Conservation (phyloP, 2,329 filamentous ascomycete species). For the Parafenestella ontariensis region DNA sequence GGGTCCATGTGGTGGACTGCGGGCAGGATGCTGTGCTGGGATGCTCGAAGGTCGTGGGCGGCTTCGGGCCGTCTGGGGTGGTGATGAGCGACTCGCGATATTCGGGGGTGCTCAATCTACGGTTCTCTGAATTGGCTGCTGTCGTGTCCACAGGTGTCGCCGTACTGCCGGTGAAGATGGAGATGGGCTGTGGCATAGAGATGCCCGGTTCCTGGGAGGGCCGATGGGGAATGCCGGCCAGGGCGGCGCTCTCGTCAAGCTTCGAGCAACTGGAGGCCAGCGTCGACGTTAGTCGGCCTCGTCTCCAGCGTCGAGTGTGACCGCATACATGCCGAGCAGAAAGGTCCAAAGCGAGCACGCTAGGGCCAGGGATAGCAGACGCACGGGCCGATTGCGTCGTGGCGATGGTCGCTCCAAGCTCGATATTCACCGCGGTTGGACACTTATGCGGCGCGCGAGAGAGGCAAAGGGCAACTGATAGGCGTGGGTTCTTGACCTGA, state of each 20-base stretch:
- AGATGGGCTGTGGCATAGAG: slow-evolving; percentile 21
- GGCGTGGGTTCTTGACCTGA: too few species aligned
- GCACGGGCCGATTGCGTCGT: too few species aligned
- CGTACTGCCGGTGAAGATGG: slow-evolving; percentile 26
- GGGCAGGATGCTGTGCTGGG: slow-evolving; percentile 1
- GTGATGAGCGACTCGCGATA: slow-evolving; percentile 3
- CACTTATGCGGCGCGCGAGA: too few species aligned
- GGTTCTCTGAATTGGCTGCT: slow-evolving; percentile 6
- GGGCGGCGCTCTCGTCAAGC: slow-evolving; percentile 18
- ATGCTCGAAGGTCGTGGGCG: slow-evolving; percentile 5
- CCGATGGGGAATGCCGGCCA: slow-evolving; percentile 15
- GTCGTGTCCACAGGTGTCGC: slow-evolving; percentile 13
- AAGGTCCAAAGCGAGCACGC: background rate
- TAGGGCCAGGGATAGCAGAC: too few species aligned
- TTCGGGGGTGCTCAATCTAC: background rate
- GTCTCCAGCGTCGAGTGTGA: slow-evolving; percentile 1
- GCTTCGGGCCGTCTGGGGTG: background rate
- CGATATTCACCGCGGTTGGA: too few species aligned
- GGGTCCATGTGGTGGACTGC: slow-evolving; percentile 24
- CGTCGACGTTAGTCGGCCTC: slow-evolving; percentile 4
- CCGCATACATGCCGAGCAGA: background rate
- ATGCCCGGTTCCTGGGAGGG: slow-evolving; percentile 3
- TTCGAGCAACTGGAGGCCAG: slow-evolving; percentile 13
- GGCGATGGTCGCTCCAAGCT: too few species aligned
- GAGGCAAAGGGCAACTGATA: too few species aligned